Base-by-base conservation (phyloP, 805 yeast species). In the Aciculoconidium aculeatum region DNA sequence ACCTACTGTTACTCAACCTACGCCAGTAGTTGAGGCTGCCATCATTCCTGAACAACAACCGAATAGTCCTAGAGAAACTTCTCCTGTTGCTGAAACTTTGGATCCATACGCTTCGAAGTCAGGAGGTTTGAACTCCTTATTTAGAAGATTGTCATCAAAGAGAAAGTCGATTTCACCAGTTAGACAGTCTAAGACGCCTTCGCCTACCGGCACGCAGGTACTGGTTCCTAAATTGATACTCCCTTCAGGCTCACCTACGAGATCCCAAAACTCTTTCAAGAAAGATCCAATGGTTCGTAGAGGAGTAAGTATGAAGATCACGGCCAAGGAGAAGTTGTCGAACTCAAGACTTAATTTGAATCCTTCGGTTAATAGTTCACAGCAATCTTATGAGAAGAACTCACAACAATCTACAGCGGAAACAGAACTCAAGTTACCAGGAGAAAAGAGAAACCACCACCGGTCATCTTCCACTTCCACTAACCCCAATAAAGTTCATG, bases 231-330 rank as follows among this genome's bases (percentile, higher is more conserved):
- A 21, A 21, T 35, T 44, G 11, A 27, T 39, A 2, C 19, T 36
- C 3, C 25, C 34, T 3, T 23, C 24, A 9, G 36, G 31, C 15
- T 33, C 44, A 12, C 34, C 44, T 6, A 27, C 28, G 5, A 24
- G 19, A 13, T 29, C 23, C 9, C 26, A 11, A n/a, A 10, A 17
- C 20, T 37, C 48, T 4, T 13, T 36, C 15, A 45, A 40, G 32
- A 45, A 33, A n/a, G 70, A 64, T 30, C 67, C 67, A 22, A 42
- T 61, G 58, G 70, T 73, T 26, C 77, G 77, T 44, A 69, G 80
- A 43, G 77, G 77, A 39, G 77, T 74, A 7, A 70, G 77, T 45
- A 64, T 73, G 70, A 73, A 70, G 45, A 67, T 73, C n/a, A 73
- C 80, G 1, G 68, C 75, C 9, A 71, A 67, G 43, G 80, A 73